Base-by-base conservation (phyloP, 495 filamentous ascomycete species). In the Talaromyces nanjingensis region DNA sequence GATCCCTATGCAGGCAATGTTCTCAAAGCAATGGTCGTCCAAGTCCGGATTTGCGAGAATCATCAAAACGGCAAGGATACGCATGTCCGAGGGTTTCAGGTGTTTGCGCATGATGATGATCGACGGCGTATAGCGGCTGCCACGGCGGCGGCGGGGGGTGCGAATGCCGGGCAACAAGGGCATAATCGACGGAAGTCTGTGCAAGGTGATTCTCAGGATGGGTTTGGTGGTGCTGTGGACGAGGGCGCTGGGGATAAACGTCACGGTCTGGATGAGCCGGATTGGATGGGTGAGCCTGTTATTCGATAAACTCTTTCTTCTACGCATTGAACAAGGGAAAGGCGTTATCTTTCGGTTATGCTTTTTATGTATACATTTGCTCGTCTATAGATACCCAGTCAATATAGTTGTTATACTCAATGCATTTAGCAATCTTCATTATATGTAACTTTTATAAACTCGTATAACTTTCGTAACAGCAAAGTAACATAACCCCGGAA, bases 41-140 rank as follows among this genome's bases (percentile, higher is more conserved):
- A 97, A 73, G 86, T 98, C 59, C 84, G 85, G 59, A 83, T 98
- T 66, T 83, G 91, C 63, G 96, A 97, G 77, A 98, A 98, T 68
- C 94, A 98, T 76, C 94, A 98, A 79, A 98, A 98, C 74, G 94
- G 94, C 62, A 98, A 98, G 72, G 94, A 98, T 73, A 98, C 94
- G 3, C 94, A 98, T 81, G 86, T 98, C 47, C 87, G 94, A 42
- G 93, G 91, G 0, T 82, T 98, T 72, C 93, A 97, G 81, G 86
- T 98, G 27, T 98, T 91, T 72, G 90, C 91, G 5, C 75, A 81
- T 49, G 92, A 97, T 66, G 82, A 84, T 54, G 73, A 67, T 37
- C 71, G 74, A 0, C 69, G 72, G 0, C 71, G 72, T 1, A 62
- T 73, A 34, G 72, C 64, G 16, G 70, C 68, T 67, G 77, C 72